Evolutionary conservation across 345 rosid genomes (phyloP).

Genomic region (Hypericum androsaemum): DNA sequence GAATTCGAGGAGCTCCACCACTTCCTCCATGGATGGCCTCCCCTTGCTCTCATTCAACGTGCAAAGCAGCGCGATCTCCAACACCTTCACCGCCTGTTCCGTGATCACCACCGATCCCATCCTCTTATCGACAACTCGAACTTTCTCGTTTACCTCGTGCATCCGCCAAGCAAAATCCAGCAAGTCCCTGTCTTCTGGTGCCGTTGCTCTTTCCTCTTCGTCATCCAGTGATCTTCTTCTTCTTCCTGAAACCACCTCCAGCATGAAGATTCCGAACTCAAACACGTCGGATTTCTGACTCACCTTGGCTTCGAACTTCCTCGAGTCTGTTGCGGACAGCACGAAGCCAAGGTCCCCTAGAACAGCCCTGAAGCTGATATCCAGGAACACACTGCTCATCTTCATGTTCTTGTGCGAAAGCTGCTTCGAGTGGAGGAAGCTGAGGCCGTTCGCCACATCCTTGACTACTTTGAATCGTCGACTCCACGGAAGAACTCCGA

Average conservation of each 20-base stretch:
- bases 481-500: constrained; percentile 41
- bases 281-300: constrained; percentile 38
- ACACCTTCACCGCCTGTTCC: constrained; percentile 30
- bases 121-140: constrained; percentile 31
- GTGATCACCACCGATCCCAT: constrained; percentile 37
- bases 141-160: constrained; percentile 33
- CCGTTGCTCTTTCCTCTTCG: background rate
- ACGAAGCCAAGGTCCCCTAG: constrained; percentile 44
- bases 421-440: constrained; percentile 30
- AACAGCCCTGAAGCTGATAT: constrained; percentile 40
- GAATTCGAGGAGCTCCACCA: constrained; percentile 21
- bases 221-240: constrained; percentile 6
- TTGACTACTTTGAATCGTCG: constrained; percentile 30
- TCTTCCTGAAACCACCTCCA: constrained; percentile 43
- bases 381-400: constrained; percentile 33
- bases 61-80: constrained; percentile 35
- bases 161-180: constrained; percentile 37
- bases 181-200: constrained; percentile 30
- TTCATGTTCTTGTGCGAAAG: constrained; percentile 48
- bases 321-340: constrained; percentile 21
- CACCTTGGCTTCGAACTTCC: constrained; percentile 27
- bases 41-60: constrained; percentile 38
- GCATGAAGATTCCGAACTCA: constrained; percentile 33
- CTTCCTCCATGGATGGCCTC: constrained; percentile 33
- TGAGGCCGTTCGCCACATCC: constrained; percentile 32